Evolutionary conservation across 2,329 filamentous ascomycete species (phyloP), one percentile per base, ranked within the genome.

Genomic region (Tolypocladium inflatum): DNA sequence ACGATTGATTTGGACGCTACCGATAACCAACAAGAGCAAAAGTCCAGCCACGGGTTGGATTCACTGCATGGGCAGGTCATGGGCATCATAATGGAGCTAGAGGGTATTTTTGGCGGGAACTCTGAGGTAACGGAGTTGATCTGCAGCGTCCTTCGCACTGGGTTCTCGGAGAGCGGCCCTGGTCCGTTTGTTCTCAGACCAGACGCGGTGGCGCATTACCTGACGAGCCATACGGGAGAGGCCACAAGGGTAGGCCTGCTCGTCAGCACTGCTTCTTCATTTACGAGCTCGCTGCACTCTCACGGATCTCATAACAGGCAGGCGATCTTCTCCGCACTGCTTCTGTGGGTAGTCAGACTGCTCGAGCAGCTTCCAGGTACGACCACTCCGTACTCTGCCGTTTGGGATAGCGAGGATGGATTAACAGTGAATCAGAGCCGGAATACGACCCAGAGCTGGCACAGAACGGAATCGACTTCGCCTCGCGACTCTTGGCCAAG

Each of bases 111-210:
- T 52, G 79, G 76, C 4, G 73, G 71, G 2, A 84, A 82, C 58
- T 80, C 83, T 26, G 90, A 92, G 63, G 80, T 90, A 13, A 80
- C 88, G 26, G 89, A 92, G 65, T 79, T 83, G 4, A 84, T 87
- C 39, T 94, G 90, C 71, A 80, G 79, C 58, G 82, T 92, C 54
- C 78, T 93, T 55, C 83, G 86, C 45, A 82, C 85, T 23, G 90
- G 90, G 0, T 92, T 92, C 66, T 86, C 86, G 1, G 90, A 95
- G 70, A 81, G 79, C 0, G 81, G 85, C 33, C 83, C 87, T 3
- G 90, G 90, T 0, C 88, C 89, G 1, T 93, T 94, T 64, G 89
- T 92, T 10, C 84, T 95, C 60, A 80, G 86, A 3, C 78, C 87
- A 0, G 74, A 79, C 0, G 78, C 84, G 62, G 83, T 89, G n/a